A percentile compares a stretch with the other conserved stretches of the same genome.
phyloP scores from a whole-genome alignment of 2,329 filamentous ascomycete genomes.

The Cytospora leucostoma region DNA sequence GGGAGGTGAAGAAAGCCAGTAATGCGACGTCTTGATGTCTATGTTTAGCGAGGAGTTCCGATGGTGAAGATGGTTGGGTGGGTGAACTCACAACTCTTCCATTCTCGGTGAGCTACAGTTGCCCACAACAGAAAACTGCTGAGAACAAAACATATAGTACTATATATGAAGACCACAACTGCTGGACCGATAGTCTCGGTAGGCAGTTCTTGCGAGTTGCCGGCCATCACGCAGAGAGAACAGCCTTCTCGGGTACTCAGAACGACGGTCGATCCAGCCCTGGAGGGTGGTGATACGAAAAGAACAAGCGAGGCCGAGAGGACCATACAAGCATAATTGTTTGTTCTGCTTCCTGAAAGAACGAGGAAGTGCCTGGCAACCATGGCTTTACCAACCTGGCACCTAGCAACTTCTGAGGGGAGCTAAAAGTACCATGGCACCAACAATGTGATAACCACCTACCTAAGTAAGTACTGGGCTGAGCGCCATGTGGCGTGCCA shows the following conservation, averaged over 20 bases:
- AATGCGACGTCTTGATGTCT: slow-evolving; percentile 43
- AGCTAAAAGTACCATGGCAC: too few species aligned
- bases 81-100: slow-evolving; percentile 42
- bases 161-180: slow-evolving; percentile 23
- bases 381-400: too few species aligned
- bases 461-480: too few species aligned
- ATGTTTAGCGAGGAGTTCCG: slow-evolving; percentile 14
- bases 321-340: neutral
- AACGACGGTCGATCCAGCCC: slow-evolving; percentile 12
- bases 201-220: slow-evolving; percentile 14
- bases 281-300: neutral
- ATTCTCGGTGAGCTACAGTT: slow-evolving; percentile 34
- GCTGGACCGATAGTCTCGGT: slow-evolving; percentile 23
- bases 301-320: neutral
- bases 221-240: neutral
- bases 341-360: too few species aligned
- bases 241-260: slow-evolving; percentile 21
- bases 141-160: slow-evolving; percentile 20
- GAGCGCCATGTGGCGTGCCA: too few species aligned
- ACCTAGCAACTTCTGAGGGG: too few species aligned
- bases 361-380: too few species aligned
- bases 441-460: too few species aligned
- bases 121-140: slow-evolving; percentile 23
- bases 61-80: neutral
- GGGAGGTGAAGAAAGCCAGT: slow-evolving; percentile 40